Percentiles rank a stretch among this genome's conserved stretches.
Evolutionary conservation across 129 eudicot species (phyloP).

Genomic region (Flaveria bidentis): DNA sequence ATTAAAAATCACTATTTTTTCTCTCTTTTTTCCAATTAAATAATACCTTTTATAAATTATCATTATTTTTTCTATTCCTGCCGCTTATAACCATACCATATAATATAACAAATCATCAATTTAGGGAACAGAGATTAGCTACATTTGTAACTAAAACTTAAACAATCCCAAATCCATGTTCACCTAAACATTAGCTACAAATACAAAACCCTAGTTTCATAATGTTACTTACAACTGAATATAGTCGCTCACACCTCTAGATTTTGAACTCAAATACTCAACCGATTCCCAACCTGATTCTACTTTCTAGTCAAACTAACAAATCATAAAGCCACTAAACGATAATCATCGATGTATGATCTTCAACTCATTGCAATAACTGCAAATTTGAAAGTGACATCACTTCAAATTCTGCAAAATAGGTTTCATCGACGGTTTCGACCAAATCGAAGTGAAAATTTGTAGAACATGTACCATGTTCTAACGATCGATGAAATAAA

Average conservation of each 20-base stretch:
- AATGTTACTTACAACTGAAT: slow-evolving; percentile 8
- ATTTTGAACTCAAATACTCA: background rate
- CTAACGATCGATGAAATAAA: background rate
- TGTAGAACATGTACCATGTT: background rate
- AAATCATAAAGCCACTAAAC: background rate
- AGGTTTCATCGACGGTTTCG: slow-evolving; percentile 9
- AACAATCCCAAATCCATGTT: background rate
- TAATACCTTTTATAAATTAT: too few relatives aligned
- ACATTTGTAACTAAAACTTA: background rate
- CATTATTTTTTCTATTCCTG: too few relatives aligned
- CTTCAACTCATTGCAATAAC: background rate
- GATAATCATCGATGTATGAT: background rate
- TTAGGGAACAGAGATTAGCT: background rate
- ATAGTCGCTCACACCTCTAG: background rate
- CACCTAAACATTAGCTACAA: slow-evolving; percentile 3
- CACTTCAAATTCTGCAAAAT: background rate
- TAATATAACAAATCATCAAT: too few relatives aligned
- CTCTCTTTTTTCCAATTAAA: too few relatives aligned
- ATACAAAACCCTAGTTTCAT: background rate
- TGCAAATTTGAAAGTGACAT: background rate
- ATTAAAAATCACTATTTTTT: too few relatives aligned
- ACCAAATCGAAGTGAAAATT: background rate
- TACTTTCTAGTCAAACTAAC: background rate
- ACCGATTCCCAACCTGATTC: slow-evolving; percentile 20
- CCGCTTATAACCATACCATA: too few relatives aligned